Evolutionary conservation across 768 basidiomycete genomes (phyloP).

Genomic region (Lactifluus volemus): DNA sequence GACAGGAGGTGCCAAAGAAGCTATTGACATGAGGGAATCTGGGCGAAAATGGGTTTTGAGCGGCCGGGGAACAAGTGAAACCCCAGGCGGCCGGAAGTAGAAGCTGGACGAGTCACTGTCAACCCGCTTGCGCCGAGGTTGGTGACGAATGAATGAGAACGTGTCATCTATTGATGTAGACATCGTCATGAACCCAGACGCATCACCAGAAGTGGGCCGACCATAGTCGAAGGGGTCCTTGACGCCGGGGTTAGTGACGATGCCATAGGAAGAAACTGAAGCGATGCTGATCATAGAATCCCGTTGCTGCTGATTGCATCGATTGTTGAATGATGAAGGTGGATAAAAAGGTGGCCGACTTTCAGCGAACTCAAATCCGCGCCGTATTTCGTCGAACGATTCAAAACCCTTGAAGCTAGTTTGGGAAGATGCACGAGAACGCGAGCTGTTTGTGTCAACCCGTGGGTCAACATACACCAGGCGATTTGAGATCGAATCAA

Average conservation of each 20-base stretch:
- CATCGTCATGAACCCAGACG: slow-evolving; percentile 43
- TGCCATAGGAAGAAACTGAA: slow-evolving; percentile 72
- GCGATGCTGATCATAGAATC: slow-evolving; percentile 67
- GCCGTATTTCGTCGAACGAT: slow-evolving; percentile 70
- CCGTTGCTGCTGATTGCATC: slow-evolving; percentile 36
- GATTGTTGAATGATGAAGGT: slow-evolving; percentile 31
- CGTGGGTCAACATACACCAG: slow-evolving; percentile 22
- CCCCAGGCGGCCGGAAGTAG: slow-evolving; percentile 47
- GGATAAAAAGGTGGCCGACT: slow-evolving; percentile 61
- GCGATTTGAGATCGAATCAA: slow-evolving; percentile 34
- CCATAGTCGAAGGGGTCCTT: slow-evolving; percentile 72
- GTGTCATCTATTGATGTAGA: slow-evolving; percentile 52
- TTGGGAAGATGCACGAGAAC: slow-evolving; percentile 36
- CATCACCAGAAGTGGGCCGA: slow-evolving; percentile 50
- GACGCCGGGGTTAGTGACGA: slow-evolving; percentile 51
- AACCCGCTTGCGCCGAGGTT: slow-evolving; percentile 41
- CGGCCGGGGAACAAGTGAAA: slow-evolving; percentile 24
- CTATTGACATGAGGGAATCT: slow-evolving; percentile 43
- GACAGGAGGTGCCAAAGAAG: slow-evolving; percentile 56
- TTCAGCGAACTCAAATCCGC: slow-evolving; percentile 66
- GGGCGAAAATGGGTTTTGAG: slow-evolving; percentile 45
- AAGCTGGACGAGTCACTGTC: slow-evolving; percentile 75
- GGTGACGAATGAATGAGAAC: slow-evolving; percentile 48
- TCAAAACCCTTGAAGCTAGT: slow-evolving; percentile 65
- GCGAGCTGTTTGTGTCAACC: slow-evolving; percentile 22